phyloP scores from a whole-genome alignment of 345 rosid genomes.

The Linum usitatissimum region DNA sequence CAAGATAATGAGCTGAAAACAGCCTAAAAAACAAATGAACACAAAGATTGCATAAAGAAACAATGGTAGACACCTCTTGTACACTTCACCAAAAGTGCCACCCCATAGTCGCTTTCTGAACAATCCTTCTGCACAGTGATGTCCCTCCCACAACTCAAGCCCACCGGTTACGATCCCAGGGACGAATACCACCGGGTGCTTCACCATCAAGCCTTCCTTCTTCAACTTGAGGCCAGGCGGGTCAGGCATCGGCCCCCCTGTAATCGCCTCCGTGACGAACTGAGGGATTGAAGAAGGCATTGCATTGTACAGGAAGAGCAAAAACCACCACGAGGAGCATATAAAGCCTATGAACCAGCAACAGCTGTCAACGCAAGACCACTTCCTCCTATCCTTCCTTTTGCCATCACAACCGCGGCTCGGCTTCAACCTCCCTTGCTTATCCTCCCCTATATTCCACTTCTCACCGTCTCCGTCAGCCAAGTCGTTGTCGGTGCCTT shows the following conservation, averaged over 20 bases:
- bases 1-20: background rate
- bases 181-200: constrained; percentile 85
- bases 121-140: constrained; percentile 74
- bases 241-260: constrained; percentile 74
- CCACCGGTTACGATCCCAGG: constrained; percentile 97
- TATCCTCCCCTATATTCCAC: too few species aligned
- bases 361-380: constrained; percentile 85
- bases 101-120: constrained; percentile 97
- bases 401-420: background rate
- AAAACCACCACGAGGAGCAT: constrained; percentile 78
- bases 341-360: constrained; percentile 86
- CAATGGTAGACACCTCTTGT: constrained; percentile 51
- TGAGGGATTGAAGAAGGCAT: constrained; percentile 84
- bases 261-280: constrained; percentile 82
- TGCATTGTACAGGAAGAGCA: constrained; percentile 72
- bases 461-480: too few species aligned
- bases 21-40: background rate
- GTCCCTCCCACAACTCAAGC: constrained; percentile 95
- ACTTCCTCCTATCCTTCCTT: constrained; percentile 14
- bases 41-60: background rate
- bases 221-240: constrained; percentile 76
- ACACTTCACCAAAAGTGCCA: constrained; percentile 94
- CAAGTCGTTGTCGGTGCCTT: too few species aligned
- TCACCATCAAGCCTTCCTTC: constrained; percentile 71
- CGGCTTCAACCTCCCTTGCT: background rate